phyloP scores from a whole-genome alignment of 1,284 basidiomycete genomes.

The Trichosporon inkin region DNA sequence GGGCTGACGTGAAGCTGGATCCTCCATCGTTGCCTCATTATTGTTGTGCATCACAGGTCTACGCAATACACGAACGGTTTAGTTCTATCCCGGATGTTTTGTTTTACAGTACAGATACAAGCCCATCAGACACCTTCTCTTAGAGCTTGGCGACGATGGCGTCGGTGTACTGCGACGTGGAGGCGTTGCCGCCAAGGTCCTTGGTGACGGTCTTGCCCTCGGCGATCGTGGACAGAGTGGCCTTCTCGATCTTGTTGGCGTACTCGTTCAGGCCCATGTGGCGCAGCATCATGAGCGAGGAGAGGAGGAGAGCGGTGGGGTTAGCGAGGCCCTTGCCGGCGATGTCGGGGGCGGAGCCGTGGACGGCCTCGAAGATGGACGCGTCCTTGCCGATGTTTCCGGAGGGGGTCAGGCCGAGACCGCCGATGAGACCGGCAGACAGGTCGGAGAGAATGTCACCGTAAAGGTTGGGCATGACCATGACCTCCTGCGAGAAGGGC shows the following conservation, averaged over 20 bases:
- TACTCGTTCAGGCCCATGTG: constrained; percentile 89
- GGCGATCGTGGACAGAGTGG: constrained; percentile 82
- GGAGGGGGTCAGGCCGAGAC: constrained; percentile 94
- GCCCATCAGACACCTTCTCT: constrained; percentile 3
- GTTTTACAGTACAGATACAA: constrained; percentile 9
- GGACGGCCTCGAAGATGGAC: constrained; percentile 98
- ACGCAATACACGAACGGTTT: constrained; percentile 7
- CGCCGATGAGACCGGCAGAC: constrained; percentile 98
- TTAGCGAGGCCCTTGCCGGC: constrained; percentile 92
- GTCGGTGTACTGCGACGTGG: constrained; percentile 79
- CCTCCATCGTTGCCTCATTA: not conserved
- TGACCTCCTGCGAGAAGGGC: constrained; percentile 93
- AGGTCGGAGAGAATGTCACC: constrained; percentile 96
- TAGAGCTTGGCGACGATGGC: constrained; percentile 63
- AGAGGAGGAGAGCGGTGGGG: constrained; percentile 91
- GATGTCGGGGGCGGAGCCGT: constrained; percentile 76
- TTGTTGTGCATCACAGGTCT: constrained; percentile 8
- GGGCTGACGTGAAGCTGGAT: no score
- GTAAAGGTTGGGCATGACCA: constrained; percentile 98
- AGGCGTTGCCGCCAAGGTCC: constrained; percentile 85
- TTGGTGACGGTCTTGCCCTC: constrained; percentile 90
- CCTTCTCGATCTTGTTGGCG: constrained; percentile 88
- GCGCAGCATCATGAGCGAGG: constrained; percentile 94
- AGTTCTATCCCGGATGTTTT: constrained; percentile 3
- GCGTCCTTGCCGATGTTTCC: constrained; percentile 99